Conservation (phyloP, 2,329 filamentous ascomycete genomes). For the Domatiomyces globalis region DNA sequence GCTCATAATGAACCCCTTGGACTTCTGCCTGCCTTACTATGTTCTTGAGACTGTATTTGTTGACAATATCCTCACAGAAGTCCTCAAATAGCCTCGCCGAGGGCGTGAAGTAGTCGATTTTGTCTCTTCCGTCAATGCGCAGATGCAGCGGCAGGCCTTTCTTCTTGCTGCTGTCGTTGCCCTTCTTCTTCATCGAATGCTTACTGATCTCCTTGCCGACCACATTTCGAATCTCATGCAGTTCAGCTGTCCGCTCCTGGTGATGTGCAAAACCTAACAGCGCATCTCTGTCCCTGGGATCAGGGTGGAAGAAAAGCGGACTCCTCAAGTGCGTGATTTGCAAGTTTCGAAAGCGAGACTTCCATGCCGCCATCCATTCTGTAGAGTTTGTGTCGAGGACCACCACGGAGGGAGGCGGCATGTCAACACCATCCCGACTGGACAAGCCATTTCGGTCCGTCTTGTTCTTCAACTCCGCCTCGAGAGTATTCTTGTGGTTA, state of each 20-base stretch:
- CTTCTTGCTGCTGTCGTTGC: conserved; percentile 23
- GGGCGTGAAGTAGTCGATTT: conserved; percentile 56
- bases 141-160: conserved; percentile 24
- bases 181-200: conserved; percentile 55
- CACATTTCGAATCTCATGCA: conserved; percentile 57
- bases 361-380: conserved; percentile 58
- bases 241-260: conserved; percentile 45
- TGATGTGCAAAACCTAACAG: conserved; percentile 55
- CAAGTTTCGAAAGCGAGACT: conserved; percentile 51
- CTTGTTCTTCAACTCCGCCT: conserved; percentile 6
- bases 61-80: conserved; percentile 45
- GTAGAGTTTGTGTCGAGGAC: conserved; percentile 53
- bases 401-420: conserved; percentile 33
- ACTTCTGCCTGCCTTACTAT: conserved; percentile 49
- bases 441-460: not conserved
- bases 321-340: conserved; percentile 60
- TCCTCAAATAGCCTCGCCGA: conserved; percentile 47
- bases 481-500: conserved; percentile 7
- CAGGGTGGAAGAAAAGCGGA: conserved; percentile 72
- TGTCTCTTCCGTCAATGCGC: conserved; percentile 50
- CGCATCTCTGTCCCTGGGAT: conserved; percentile 60
- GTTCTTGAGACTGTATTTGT: conserved; percentile 44
- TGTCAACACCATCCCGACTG: conserved; percentile 1
- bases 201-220: conserved; percentile 71
- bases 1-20: conserved; percentile 45